These are phyloP conservation scores for Cordyceps cateniannulata DNA, from an alignment of 2,329 filamentous ascomycete genomes.

Conservation along the genomic window DNA sequence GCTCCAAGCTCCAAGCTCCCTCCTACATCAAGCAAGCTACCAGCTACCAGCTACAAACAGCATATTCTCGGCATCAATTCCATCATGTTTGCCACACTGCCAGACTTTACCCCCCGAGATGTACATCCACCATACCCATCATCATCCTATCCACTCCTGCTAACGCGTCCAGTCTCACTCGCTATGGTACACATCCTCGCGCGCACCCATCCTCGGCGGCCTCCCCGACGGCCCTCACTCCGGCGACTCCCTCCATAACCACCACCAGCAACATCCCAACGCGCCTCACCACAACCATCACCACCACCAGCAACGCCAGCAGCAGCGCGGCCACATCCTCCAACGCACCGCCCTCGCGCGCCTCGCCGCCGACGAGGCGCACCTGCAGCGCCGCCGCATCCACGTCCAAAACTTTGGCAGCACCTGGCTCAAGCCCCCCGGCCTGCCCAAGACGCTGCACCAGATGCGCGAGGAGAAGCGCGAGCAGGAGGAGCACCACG, in stretches of 20 bases:
- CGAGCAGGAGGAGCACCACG: slow-evolving; percentile 80
- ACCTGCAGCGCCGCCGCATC: slow-evolving; percentile 66
- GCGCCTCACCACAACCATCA: too few species aligned
- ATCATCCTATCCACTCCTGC: not conserved
- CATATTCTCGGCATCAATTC: not conserved
- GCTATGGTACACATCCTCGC: slow-evolving; percentile 65
- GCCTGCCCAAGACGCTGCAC: slow-evolving; percentile 81
- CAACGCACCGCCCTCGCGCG: slow-evolving; percentile 59
- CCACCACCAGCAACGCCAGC: slow-evolving; percentile 16
- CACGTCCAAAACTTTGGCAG: slow-evolving; percentile 85
- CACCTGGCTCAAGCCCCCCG: slow-evolving; percentile 84
- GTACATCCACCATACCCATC: slow-evolving; percentile 38
- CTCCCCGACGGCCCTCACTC: slow-evolving; percentile 27
- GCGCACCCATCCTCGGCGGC: slow-evolving; percentile 37
- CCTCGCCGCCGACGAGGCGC: slow-evolving; percentile 69
- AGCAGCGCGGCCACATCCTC: slow-evolving; percentile 35
- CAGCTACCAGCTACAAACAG: not conserved
- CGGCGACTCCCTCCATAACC: slow-evolving; percentile 19
- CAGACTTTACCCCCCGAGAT: slow-evolving; percentile 52
- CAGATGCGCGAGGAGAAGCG: slow-evolving; percentile 84
- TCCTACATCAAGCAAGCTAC: not conserved
- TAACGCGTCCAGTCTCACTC: slow-evolving; percentile 52
- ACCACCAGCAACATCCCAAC: slow-evolving; percentile 22
- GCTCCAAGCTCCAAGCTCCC: not conserved
- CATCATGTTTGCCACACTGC: slow-evolving; percentile 2